Evolutionary conservation across 805 yeast genomes (phyloP).

Genomic region (Millerozyma acaciae): DNA sequence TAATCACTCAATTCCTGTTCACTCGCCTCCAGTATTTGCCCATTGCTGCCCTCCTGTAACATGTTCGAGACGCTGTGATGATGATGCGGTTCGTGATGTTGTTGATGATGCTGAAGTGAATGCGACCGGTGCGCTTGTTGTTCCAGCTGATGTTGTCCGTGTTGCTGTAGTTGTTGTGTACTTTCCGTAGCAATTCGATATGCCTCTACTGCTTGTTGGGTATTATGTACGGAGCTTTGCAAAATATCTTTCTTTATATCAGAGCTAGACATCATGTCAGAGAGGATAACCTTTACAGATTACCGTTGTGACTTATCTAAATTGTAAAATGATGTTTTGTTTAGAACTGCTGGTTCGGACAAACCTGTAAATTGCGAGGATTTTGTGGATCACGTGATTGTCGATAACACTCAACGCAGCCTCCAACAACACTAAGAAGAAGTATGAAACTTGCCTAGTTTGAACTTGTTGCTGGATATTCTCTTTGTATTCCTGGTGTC

Average conservation of each 20-base stretch:
- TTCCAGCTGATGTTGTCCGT: conserved; percentile 11
- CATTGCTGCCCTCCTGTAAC: conserved; percentile 4
- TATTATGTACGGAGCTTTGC: conserved; percentile 6
- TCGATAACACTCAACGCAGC: too few species aligned
- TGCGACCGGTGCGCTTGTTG: conserved; percentile 7
- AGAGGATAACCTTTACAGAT: conserved; percentile 4
- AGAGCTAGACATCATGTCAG: conserved; percentile 4
- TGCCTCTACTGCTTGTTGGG: conserved; percentile 20
- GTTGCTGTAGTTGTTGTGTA: conserved; percentile 11
- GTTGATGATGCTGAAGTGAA: conserved; percentile 9
- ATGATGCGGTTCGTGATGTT: conserved; percentile 8
- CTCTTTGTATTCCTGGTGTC: conserved; percentile 2
- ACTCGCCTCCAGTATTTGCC: background rate
- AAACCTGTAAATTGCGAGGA: conserved; percentile 11
- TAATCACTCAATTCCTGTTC: conserved; percentile 21
- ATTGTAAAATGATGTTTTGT: conserved; percentile 10
- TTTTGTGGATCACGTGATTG: conserved; percentile 3
- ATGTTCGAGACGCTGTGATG: conserved; percentile 9
- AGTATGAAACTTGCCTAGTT: conserved; percentile 2
- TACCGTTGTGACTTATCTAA: conserved; percentile 7
- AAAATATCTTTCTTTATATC: conserved; percentile 5
- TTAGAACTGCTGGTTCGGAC: too few species aligned
- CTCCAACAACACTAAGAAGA: background rate
- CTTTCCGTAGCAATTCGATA: conserved; percentile 17
- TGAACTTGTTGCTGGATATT: conserved; percentile 5